phyloP scores from a whole-genome alignment of 441 rosid genomes.

The Theobroma grandiflorum region DNA sequence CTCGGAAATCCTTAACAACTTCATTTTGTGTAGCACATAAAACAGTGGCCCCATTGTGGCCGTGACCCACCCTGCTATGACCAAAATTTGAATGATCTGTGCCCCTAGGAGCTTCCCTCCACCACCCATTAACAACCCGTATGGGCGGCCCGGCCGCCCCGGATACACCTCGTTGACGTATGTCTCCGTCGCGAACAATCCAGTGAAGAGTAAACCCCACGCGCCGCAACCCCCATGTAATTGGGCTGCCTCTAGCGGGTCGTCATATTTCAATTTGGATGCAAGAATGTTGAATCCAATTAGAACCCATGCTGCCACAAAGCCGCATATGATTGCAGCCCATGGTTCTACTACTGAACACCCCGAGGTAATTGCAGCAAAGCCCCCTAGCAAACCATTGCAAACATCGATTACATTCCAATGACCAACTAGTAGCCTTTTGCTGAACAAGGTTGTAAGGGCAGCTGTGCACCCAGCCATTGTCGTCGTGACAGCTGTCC shows the following conservation, averaged over 20 bases:
- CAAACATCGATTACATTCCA: slow-evolving; percentile 65
- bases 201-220: slow-evolving; percentile 63
- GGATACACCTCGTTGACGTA: slow-evolving; percentile 56
- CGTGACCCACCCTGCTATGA: slow-evolving; percentile 52
- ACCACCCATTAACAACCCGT: slow-evolving; percentile 64
- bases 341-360: slow-evolving; percentile 68
- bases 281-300: slow-evolving; percentile 53
- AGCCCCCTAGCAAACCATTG: slow-evolving; percentile 62
- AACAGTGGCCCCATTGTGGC: slow-evolving; percentile 66
- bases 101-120: slow-evolving; percentile 59
- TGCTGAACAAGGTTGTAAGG: slow-evolving; percentile 58
- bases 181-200: slow-evolving; percentile 46
- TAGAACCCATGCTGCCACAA: slow-evolving; percentile 55
- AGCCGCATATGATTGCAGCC: slow-evolving; percentile 65
- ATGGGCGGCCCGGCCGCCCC: slow-evolving; percentile 30
- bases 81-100: slow-evolving; percentile 50
- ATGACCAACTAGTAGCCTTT: slow-evolving; percentile 51
- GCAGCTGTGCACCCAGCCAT: slow-evolving; percentile 68
- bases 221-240: slow-evolving; percentile 68
- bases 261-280: slow-evolving; percentile 50
- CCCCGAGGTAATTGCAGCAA: slow-evolving; percentile 64
- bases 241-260: slow-evolving; percentile 65
- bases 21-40: slow-evolving; percentile 48
- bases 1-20: slow-evolving; percentile 48
- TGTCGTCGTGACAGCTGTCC: slow-evolving; percentile 67